Percentiles rank a stretch among this genome's conserved stretches.
These are phyloP conservation scores for Bruguiera parviflora DNA, from an alignment of 345 rosid genomes.

Conservation along the genomic window DNA sequence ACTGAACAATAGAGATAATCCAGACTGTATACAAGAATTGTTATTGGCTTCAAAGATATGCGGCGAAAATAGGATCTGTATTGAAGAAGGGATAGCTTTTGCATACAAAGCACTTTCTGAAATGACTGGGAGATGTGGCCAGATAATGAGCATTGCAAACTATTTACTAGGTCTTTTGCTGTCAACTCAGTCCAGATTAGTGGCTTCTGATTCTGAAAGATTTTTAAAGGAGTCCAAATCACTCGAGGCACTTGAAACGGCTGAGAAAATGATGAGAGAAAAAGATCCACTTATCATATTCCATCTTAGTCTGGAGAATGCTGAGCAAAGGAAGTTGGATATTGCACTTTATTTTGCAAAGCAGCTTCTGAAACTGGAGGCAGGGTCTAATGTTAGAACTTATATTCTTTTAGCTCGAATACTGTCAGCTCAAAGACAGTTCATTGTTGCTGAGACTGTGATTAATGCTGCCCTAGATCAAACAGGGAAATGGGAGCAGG, in stretches of 20 bases:
- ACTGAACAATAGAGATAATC: conserved; percentile 44
- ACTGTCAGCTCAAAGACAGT: conserved; percentile 66
- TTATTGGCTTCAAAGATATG: conserved; percentile 70
- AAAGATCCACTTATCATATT: conserved; percentile 36
- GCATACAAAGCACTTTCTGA: conserved; percentile 47
- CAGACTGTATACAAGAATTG: conserved; percentile 48
- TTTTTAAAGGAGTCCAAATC: conserved; percentile 50
- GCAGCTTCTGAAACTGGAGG: conserved; percentile 49
- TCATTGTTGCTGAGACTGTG: conserved; percentile 53
- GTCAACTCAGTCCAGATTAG: conserved; percentile 48
- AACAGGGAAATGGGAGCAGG: conserved; percentile 81
- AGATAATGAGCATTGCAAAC: conserved; percentile 49
- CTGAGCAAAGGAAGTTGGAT: conserved; percentile 81
- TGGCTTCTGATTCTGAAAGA: conserved; percentile 50
- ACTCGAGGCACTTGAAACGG: conserved; percentile 49
- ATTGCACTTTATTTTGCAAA: conserved; percentile 53
- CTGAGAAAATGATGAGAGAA: conserved; percentile 42
- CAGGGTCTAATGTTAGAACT: conserved; percentile 57
- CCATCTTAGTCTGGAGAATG: conserved; percentile 64
- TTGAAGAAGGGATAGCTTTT: conserved; percentile 56
- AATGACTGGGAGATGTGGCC: conserved; percentile 36
- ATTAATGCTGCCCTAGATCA: conserved; percentile 68
- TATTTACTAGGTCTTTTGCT: conserved; percentile 49
- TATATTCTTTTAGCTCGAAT: conserved; percentile 57
- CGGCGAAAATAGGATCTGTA: conserved; percentile 18